phyloP scores from a whole-genome alignment of 371 early-diverging fungal genomes.

The Gilbertella persicaria region DNA sequence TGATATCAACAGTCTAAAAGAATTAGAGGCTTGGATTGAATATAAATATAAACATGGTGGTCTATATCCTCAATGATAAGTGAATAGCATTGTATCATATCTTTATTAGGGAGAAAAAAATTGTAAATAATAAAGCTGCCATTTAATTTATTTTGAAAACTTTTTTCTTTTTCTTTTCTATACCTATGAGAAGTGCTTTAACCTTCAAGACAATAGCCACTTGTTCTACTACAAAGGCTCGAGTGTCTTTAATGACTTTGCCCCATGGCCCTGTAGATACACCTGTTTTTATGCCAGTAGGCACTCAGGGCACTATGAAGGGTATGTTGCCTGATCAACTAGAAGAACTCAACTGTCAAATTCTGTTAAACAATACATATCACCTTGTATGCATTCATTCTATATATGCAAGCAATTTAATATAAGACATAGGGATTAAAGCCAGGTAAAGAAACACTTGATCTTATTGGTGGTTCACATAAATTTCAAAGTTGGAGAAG shows the following conservation, averaged over 20 bases:
- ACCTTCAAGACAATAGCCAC: conserved; percentile 50
- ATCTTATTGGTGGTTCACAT: conserved; percentile 81
- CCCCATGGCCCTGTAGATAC: conserved; percentile 86
- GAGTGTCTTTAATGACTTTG: conserved; percentile 78
- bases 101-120: too few species aligned
- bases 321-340: conserved; percentile 82
- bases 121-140: too few species aligned
- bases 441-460: conserved; percentile 79
- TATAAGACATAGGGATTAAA: conserved; percentile 40
- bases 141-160: too few species aligned
- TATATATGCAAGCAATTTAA: neutral
- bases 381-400: conserved; percentile 61
- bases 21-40: neutral
- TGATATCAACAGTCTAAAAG: neutral
- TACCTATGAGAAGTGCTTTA: conserved; percentile 29
- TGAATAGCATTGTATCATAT: too few species aligned
- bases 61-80: neutral
- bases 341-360: conserved; percentile 83
- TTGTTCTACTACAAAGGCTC: conserved; percentile 92
- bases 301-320: conserved; percentile 96
- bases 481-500: conserved; percentile 89
- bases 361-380: conserved; percentile 94
- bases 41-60: neutral
- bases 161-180: neutral
- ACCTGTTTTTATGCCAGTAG: conserved; percentile 98